Percentiles rank a stretch among this genome's conserved stretches.
These are phyloP conservation scores for Hyphopichia buzzinii DNA, from an alignment of 1,139 yeast species.

Conservation along the genomic window DNA sequence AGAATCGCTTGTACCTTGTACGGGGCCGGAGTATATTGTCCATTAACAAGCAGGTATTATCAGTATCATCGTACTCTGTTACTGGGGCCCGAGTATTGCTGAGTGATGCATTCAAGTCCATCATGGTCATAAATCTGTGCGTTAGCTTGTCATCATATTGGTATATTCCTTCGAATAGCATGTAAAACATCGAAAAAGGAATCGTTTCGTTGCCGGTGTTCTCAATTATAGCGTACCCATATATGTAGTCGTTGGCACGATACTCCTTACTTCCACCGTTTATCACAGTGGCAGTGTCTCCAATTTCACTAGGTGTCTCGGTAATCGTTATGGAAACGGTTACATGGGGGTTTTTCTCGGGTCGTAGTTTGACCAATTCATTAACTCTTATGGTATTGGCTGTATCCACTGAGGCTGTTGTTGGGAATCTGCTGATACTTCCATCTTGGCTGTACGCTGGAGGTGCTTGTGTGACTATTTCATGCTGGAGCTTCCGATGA, in stretches of 20 bases:
- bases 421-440: background rate
- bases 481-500: conserved; percentile 4
- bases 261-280: background rate
- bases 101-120: conserved; percentile 4
- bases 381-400: background rate
- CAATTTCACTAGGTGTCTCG: conserved; percentile 1
- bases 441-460: background rate
- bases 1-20: conserved; percentile 3
- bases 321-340: background rate
- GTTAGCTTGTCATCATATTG: conserved; percentile 2
- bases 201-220: background rate
- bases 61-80: background rate
- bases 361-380: background rate
- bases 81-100: background rate
- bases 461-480: background rate
- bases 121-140: background rate
- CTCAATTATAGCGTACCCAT: conserved; percentile 2
- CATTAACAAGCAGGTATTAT: conserved; percentile 1
- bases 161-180: conserved; percentile 2
- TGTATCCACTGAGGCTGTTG: background rate
- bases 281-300: background rate
- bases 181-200: conserved; percentile 2
- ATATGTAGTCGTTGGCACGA: conserved; percentile 1
- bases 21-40: background rate
- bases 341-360: background rate